Base-by-base conservation (phyloP, 2,329 filamentous ascomycete genomes). In the Purpureocillium takamizusanense region DNA sequence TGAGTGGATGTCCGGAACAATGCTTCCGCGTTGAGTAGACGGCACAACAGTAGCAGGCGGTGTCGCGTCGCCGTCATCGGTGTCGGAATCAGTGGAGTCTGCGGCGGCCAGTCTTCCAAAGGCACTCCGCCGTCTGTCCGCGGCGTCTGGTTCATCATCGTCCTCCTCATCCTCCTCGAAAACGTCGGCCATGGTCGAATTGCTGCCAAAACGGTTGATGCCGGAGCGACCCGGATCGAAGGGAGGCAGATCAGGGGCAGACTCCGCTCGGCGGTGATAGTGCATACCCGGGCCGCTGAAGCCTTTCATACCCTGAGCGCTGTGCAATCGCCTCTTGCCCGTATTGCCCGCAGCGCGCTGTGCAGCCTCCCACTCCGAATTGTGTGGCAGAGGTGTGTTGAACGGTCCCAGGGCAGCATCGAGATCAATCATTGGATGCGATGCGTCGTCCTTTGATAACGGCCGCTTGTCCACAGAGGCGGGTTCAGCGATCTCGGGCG, bases 391-490 rank as follows among this genome's bases (percentile, higher is more conserved):
- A 18, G 85, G 84, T 0, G 88, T 94, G 51, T 94, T 92, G 60
- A 95, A 94, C 0, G 90, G 88, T 2, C 88, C 89, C 2, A 97
- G 72, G 18, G 90, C 92, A 14, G 89, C 90, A 62, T 98, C 92
- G 31, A 98, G 67, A 58, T 98, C 92, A 46, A 98, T 94, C 59
- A 95, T 83, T 7, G 85, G 81, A 52, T 80, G 86, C 37, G 81
- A 73, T 3, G 75, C 59, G 42, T 94, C 86, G 34, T 81, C 76
- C 8, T 77, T 70, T 4, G 46, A 12, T 12, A 30, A 42, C 14
- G 51, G 63, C 63, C 3, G 57, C 42, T 13, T 53, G 40, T 25
- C 51, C 42, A 28, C 55, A 45, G 28, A 13, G 28, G 13, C 16
- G 12, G 33, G 9, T 8, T 52, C 47, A 37, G 48, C 51, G 34